These are phyloP conservation scores for Globisporangium nodosum DNA, from an alignment of 352 stramenopile genomes.

Conservation along the genomic window DNA sequence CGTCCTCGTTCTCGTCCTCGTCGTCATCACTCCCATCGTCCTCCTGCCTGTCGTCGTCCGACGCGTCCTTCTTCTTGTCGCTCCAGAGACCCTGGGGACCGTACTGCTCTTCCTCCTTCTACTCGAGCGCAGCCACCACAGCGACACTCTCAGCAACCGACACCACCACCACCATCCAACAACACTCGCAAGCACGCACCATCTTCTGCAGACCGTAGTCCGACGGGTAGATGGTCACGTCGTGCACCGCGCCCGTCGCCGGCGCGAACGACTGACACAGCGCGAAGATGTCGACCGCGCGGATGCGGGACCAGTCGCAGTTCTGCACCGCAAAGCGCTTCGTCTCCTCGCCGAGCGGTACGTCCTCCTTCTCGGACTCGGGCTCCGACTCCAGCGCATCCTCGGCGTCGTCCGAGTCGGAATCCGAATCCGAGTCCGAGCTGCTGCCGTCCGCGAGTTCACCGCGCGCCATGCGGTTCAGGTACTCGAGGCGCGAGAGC, in stretches of 20 bases:
- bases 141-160: neutral
- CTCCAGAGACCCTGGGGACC: constrained; percentile 63
- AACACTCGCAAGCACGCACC: constrained; percentile 24
- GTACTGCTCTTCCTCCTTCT: constrained; percentile 79
- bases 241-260: constrained; percentile 79
- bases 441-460: constrained; percentile 32
- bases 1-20: constrained; percentile 31
- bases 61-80: constrained; percentile 19
- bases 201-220: constrained; percentile 95
- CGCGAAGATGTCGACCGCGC: constrained; percentile 94
- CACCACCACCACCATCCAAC: neutral
- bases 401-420: constrained; percentile 24
- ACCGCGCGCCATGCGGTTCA: constrained; percentile 83
- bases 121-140: constrained; percentile 7
- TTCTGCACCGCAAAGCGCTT: constrained; percentile 93
- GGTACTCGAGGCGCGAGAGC: constrained; percentile 73
- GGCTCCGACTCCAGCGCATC: constrained; percentile 25
- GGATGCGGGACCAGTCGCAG: constrained; percentile 95
- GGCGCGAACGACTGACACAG: constrained; percentile 94
- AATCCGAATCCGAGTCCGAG: constrained; percentile 37
- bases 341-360: constrained; percentile 79
- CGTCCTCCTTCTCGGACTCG: constrained; percentile 63
- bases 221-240: constrained; percentile 94
- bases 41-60: constrained; percentile 17
- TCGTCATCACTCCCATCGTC: constrained; percentile 21